Conservation (phyloP, 2,329 filamentous ascomycete species). For the Aphanocladium album region DNA sequence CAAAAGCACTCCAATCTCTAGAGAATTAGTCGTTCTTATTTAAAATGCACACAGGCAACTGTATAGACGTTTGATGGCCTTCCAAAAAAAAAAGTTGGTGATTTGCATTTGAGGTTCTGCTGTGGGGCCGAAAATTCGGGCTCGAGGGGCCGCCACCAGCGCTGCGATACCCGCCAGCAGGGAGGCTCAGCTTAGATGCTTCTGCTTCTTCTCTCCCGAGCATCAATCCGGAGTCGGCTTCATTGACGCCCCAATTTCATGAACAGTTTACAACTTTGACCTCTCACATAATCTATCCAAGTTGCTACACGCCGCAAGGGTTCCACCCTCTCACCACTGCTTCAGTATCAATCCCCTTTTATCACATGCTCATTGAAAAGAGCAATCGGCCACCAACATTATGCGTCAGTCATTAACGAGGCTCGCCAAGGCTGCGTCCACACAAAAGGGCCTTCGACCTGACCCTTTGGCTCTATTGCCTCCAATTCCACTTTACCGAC, state of each 20-base stretch:
- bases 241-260: neutral
- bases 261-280: neutral
- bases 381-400: neutral
- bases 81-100: neutral
- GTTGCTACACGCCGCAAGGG: neutral
- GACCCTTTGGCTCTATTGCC: conserved; percentile 66
- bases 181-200: neutral
- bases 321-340: neutral
- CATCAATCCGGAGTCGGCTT: neutral
- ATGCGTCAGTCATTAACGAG: conserved; percentile 26
- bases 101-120: neutral
- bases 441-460: conserved; percentile 29
- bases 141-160: neutral
- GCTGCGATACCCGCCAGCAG: neutral
- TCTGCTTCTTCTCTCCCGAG: neutral
- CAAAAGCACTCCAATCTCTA: neutral
- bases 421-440: conserved; percentile 34
- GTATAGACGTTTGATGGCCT: neutral
- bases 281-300: neutral
- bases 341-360: neutral
- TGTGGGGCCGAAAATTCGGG: conserved; percentile 13
- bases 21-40: neutral
- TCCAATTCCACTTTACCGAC: conserved; percentile 83
- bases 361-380: neutral
- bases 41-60: neutral